Evolutionary conservation across 495 filamentous ascomycete species (phyloP), one percentile per base, ranked within the genome.

Genomic region (Lophiostoma macrostomum): DNA sequence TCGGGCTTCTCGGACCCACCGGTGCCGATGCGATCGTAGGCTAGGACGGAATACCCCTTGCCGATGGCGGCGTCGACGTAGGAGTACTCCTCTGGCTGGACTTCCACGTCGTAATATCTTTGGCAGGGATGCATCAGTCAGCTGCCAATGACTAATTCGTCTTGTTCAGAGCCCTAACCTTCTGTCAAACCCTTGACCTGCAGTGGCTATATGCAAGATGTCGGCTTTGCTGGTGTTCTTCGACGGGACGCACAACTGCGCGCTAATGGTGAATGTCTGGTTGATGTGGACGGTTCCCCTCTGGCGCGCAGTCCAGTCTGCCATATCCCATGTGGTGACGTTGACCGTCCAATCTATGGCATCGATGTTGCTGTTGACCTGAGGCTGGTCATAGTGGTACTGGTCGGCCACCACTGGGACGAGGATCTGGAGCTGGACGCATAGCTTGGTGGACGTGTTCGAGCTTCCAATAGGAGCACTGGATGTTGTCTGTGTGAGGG

Each of bases 21-120:
- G 20, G 35, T 39, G 20, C 56, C 56, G 1, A 56, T 5, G 18
- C 56, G 56, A 41, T 60, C 42, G 53, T 56, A 60, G 5, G 52
- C 36, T 12, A 60, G 30, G 29, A 51, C 49, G 13, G 56, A 56
- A 27, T 56, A 56, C 22, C 56, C 56, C 1, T 36, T 39, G 12
- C 29, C 3, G 34, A 51, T 29, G 5, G 56, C 56, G 22, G 56
- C 56, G 32, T 60, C 41, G 16, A 60, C 56, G 32, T 60, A 60
- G 39, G 53, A 58, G 38, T 57, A 27, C 8, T 31, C 27, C 28
- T 47, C 43, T 14, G 43, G 43, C n/a, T 19, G 23, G 28, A 29
- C 24, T 20, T 42, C 53, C 28, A 41, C 32, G 27, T 60, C 52
- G 39, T 25, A 60, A 32, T 56, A 60, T 12, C 53, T 58, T 43